Percentiles rank a stretch among this genome's conserved stretches.
These are phyloP conservation scores for Fusarium irregulare DNA, from an alignment of 2,329 filamentous ascomycete species.

Conservation along the genomic window DNA sequence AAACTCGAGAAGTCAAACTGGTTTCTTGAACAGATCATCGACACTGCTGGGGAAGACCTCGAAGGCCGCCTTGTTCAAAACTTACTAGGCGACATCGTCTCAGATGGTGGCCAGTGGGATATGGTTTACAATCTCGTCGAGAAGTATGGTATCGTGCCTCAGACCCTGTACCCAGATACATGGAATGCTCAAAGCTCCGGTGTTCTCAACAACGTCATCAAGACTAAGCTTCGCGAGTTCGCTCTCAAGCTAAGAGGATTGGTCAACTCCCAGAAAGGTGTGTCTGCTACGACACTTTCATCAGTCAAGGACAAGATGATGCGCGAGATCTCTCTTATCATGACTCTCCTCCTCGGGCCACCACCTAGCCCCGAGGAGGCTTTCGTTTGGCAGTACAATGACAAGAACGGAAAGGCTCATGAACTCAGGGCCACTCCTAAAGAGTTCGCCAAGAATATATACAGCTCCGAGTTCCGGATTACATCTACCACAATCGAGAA, in stretches of 20 bases:
- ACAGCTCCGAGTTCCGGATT: slow-evolving; percentile 68
- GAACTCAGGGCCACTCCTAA: slow-evolving; percentile 73
- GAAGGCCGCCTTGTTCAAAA: slow-evolving; percentile 79
- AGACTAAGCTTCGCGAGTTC: slow-evolving; percentile 88
- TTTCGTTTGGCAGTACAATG: slow-evolving; percentile 86
- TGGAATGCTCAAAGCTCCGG: slow-evolving; percentile 80
- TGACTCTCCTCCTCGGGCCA: slow-evolving; percentile 85
- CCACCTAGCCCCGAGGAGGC: slow-evolving; percentile 74
- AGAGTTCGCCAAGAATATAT: slow-evolving; percentile 77
- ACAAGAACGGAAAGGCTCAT: slow-evolving; percentile 73
- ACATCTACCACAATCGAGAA: slow-evolving; percentile 70
- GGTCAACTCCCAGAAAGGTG: slow-evolving; percentile 48
- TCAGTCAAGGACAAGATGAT: slow-evolving; percentile 78
- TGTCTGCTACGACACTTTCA: slow-evolving; percentile 55
- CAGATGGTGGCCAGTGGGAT: slow-evolving; percentile 90
- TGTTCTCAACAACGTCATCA: slow-evolving; percentile 78
- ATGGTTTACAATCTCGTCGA: slow-evolving; percentile 88
- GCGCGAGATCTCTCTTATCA: slow-evolving; percentile 80
- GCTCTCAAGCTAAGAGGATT: slow-evolving; percentile 77
- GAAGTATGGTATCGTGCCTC: slow-evolving; percentile 91
- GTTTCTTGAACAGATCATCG: slow-evolving; percentile 86
- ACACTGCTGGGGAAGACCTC: slow-evolving; percentile 76
- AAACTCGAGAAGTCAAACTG: slow-evolving; percentile 93
- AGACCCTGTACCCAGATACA: slow-evolving; percentile 82
- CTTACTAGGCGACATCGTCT: slow-evolving; percentile 74